phyloP scores from a whole-genome alignment of 148 eudicot species.

The Nepenthes gracilis region DNA sequence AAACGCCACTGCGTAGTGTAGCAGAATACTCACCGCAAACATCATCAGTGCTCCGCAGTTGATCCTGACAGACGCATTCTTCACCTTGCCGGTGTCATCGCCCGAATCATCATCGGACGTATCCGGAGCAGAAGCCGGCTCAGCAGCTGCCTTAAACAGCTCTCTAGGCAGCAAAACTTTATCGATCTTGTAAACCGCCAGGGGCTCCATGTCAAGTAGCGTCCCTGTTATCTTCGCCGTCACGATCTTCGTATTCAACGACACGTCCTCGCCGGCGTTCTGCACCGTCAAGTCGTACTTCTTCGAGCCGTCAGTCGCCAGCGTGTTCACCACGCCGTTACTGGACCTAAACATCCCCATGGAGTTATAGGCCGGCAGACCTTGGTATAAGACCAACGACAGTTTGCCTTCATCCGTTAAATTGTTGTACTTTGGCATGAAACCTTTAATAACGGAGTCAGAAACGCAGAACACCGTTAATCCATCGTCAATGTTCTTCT shows the following conservation, averaged over 20 bases:
- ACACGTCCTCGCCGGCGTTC: slow-evolving; percentile 53
- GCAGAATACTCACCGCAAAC: slow-evolving; percentile 14
- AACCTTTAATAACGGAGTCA: slow-evolving; percentile 34
- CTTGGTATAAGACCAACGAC: slow-evolving; percentile 47
- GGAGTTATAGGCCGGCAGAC: slow-evolving; percentile 53
- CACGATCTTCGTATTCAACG: slow-evolving; percentile 42
- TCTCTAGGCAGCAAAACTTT: slow-evolving; percentile 60
- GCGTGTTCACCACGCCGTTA: slow-evolving; percentile 58
- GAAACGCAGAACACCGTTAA: slow-evolving; percentile 58
- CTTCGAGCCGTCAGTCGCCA: slow-evolving; percentile 55
- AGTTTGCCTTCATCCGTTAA: slow-evolving; percentile 34
- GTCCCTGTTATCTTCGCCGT: slow-evolving; percentile 58
- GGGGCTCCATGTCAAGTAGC: slow-evolving; percentile 51
- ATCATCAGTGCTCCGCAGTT: slow-evolving; percentile 19
- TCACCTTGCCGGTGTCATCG: slow-evolving; percentile 27
- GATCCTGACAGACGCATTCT: slow-evolving; percentile 19
- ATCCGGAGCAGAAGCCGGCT: slow-evolving; percentile 24
- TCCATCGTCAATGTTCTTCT: slow-evolving; percentile 44
- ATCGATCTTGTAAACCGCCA: slow-evolving; percentile 38
- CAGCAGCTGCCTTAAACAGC: slow-evolving; percentile 28
- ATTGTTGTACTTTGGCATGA: slow-evolving; percentile 68
- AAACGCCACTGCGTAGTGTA: slow-evolving; percentile 17
- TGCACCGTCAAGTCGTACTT: slow-evolving; percentile 54
- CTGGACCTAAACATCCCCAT: slow-evolving; percentile 46
- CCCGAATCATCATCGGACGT: slow-evolving; percentile 11